Percentiles rank a stretch among this genome's conserved stretches.
These are phyloP conservation scores for Colletotrichum zoysiae DNA, from an alignment of 2,329 filamentous ascomycete genomes.

Conservation along the genomic window DNA sequence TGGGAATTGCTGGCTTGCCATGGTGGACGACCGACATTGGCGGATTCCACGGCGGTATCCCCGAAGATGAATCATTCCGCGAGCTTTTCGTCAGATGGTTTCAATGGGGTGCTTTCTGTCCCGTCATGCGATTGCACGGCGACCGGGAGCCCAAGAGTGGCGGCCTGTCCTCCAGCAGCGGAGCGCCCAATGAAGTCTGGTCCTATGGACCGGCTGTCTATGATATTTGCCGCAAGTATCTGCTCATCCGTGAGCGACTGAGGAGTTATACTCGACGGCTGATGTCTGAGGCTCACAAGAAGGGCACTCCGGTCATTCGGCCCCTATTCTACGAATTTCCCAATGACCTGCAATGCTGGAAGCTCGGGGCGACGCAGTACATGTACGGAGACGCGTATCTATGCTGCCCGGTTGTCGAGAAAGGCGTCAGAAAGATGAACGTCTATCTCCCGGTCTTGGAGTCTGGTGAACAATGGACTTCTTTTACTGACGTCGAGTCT, in stretches of 20 bases:
- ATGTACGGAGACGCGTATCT: slow-evolving; percentile 73
- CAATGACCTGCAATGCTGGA: slow-evolving; percentile 64
- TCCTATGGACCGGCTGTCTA: slow-evolving; percentile 73
- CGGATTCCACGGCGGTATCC: slow-evolving; percentile 75
- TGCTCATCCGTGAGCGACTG: slow-evolving; percentile 68
- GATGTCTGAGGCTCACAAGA: slow-evolving; percentile 71
- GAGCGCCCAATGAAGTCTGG: slow-evolving; percentile 74
- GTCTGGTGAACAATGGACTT: no score
- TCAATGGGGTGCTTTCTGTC: slow-evolving; percentile 76
- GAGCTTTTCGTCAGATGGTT: slow-evolving; percentile 78
- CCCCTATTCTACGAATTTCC: slow-evolving; percentile 75
- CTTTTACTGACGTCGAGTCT: no score
- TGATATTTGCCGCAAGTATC: slow-evolving; percentile 69
- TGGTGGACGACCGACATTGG: slow-evolving; percentile 82
- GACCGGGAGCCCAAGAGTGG: slow-evolving; percentile 69
- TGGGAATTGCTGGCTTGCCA: slow-evolving; percentile 72
- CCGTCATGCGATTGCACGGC: slow-evolving; percentile 76
- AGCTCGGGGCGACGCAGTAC: slow-evolving; percentile 68
- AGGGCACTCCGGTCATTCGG: slow-evolving; percentile 72
- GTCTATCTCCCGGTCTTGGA: slow-evolving; percentile 64
- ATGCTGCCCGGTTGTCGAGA: slow-evolving; percentile 66
- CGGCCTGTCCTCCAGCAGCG: slow-evolving; percentile 54
- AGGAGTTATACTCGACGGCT: slow-evolving; percentile 68
- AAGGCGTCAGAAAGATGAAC: slow-evolving; percentile 54
- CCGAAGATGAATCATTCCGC: slow-evolving; percentile 65